Conservation (phyloP, 305 asterid species). For the Nicotiana rustica region DNA sequence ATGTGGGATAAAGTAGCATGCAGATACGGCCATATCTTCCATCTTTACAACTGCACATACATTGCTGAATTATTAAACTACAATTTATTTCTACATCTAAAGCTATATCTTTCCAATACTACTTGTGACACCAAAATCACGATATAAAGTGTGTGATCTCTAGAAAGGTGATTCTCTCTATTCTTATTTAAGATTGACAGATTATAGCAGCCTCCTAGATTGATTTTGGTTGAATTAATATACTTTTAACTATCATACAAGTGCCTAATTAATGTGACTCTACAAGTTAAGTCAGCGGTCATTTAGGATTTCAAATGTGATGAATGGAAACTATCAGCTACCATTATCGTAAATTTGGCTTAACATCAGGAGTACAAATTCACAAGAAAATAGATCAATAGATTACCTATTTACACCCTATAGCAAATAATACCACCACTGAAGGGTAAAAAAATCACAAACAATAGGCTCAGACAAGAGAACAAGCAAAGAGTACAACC, state of each 20-base stretch:
- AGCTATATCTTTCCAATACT: not conserved
- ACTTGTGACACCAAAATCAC: conserved; percentile 3
- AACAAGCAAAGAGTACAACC: conserved; percentile 13
- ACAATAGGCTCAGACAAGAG: not conserved
- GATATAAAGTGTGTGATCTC: not conserved
- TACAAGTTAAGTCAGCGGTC: not conserved
- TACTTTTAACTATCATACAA: not conserved
- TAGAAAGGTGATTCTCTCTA: not conserved
- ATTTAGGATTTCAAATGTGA: conserved; percentile 6
- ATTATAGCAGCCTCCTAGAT: not conserved
- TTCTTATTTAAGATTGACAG: conserved; percentile 4
- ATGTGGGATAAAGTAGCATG: not conserved
- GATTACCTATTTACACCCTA: conserved; percentile 16
- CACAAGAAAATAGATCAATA: not conserved
- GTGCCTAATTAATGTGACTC: not conserved
- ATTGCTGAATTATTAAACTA: not conserved
- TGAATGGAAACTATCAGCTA: conserved; percentile 9
- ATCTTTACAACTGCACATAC: conserved; percentile 3
- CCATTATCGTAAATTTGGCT: not conserved
- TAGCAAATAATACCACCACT: not conserved
- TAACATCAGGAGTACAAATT: conserved; percentile 5
- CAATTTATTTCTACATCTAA: conserved; percentile 11
- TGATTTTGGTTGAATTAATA: not conserved
- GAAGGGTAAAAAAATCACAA: not conserved
- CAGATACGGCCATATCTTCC: not conserved